Base-by-base conservation (phyloP, 2,329 filamentous ascomycete species). In the Plenodomus lindquistii region DNA sequence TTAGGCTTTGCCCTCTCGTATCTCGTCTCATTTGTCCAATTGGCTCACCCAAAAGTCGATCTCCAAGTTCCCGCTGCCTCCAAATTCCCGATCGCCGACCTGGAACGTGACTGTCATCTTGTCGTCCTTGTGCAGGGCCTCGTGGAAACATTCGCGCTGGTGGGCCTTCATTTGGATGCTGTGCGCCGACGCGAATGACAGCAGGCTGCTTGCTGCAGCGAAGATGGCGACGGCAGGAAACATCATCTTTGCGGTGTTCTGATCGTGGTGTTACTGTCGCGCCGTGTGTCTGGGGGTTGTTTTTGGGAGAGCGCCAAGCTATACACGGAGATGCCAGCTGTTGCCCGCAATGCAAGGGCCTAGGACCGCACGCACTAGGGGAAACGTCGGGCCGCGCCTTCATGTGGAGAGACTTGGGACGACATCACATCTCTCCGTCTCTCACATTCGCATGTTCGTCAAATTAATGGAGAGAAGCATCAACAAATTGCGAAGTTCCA, bases 81-180 rank as follows among this genome's bases (percentile, higher is more conserved):
- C 93, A 75, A 96, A 97, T 73, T 99, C 94, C 61, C 93, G 82
- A 73, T 99, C 94, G 70, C 94, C 94, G 50, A 97, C 93, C 79
- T 97, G 94, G 81, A 95, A 99, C 22, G 92, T 96, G 51, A 99
- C 92, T 8, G 91, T 97, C 94, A 99, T 99, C 76, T 88, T 89
- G 79, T 99, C 94, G 75, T 96, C 94, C 73, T 83, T 85, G 79
- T 96, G 93, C 51, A 99, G 85, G 64, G 81, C 76, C 79, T 99
- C 94, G 80, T 96, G 89, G 82, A 97, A 99, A 81, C 94, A 99
- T 80, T 99, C 94, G 76, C 91, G 85, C 69, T 91, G 89, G 77
- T 99, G 91, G 63, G 92, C 88, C 55, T 87, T 87, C 68, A 99
- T 86, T 74, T 94, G 90, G 76, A 99, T 97, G 80, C 95, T 97